Percentiles rank a stretch among this genome's conserved stretches.
Evolutionary conservation across 148 eudicot genomes (phyloP).

Genomic region (Chenopodium quinoa): DNA sequence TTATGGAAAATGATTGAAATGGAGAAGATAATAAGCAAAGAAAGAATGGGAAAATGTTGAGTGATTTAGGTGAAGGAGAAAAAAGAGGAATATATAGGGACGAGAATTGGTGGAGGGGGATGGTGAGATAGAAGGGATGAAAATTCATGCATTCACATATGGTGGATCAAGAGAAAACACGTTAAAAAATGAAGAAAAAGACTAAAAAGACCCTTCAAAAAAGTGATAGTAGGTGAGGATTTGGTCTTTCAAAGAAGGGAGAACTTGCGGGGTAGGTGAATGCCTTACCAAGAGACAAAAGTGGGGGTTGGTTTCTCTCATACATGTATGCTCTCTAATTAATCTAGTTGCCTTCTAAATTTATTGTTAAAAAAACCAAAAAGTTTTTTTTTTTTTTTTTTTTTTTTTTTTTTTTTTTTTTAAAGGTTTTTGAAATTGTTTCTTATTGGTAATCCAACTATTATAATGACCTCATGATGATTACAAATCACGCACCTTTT

Average conservation of each 20-base stretch:
- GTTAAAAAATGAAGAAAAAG: background rate
- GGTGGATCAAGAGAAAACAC: background rate
- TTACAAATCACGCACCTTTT: background rate
- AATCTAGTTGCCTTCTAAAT: background rate
- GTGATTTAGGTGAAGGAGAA: constrained; percentile 16
- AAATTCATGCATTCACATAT: constrained; percentile 16
- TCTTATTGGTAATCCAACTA: background rate
- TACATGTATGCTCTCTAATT: background rate
- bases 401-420: background rate
- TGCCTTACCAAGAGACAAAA: constrained; percentile 16
- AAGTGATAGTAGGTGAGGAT: constrained; percentile 21
- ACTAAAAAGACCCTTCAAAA: background rate
- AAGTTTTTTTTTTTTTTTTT: background rate
- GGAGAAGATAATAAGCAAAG: background rate
- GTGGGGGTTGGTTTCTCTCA: constrained; percentile 28
- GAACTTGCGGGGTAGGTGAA: constrained; percentile 27
- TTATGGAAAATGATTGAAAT: background rate
- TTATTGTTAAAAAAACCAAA: background rate
- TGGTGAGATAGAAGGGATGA: background rate
- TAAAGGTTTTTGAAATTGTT: background rate
- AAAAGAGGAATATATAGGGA: constrained; percentile 12
- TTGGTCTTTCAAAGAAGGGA: constrained; percentile 13
- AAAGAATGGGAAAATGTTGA: background rate
- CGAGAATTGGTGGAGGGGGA: constrained; percentile 10
- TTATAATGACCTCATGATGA: background rate